Conservation (phyloP, 1,139 yeast species). For the Blastobotrys arbuscula region DNA sequence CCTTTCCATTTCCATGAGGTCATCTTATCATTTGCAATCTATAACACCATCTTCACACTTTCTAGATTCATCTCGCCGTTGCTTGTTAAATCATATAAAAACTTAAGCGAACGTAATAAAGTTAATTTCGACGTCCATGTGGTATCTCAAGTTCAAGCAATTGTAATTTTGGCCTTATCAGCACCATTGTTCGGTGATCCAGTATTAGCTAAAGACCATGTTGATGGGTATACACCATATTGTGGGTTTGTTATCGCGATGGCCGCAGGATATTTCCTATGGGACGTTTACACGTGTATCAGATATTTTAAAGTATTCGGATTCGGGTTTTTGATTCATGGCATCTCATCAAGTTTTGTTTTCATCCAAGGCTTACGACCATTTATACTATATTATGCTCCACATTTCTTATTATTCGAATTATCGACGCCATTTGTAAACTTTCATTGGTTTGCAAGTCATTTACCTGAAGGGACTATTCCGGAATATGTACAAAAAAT, state of each 20-base stretch:
- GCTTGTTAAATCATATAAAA: constrained; percentile 46
- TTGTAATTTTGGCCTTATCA: constrained; percentile 49
- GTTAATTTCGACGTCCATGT: constrained; percentile 83
- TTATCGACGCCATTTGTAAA: constrained; percentile 90
- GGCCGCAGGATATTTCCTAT: constrained; percentile 83
- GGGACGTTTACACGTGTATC: constrained; percentile 75
- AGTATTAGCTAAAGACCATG: constrained; percentile 41
- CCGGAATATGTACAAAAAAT: constrained; percentile 48
- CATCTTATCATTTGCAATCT: constrained; percentile 41
- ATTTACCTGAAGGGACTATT: constrained; percentile 54
- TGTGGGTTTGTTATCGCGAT: constrained; percentile 64
- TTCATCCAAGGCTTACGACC: constrained; percentile 62
- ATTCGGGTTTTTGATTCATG: constrained; percentile 78
- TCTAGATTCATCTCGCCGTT: constrained; percentile 44
- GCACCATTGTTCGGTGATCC: constrained; percentile 60
- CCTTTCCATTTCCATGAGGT: constrained; percentile 50
- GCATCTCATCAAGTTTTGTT: constrained; percentile 72
- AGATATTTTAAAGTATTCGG: constrained; percentile 65
- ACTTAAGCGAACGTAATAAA: constrained; percentile 43
- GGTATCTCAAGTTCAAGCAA: constrained; percentile 80
- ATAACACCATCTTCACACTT: constrained; percentile 41
- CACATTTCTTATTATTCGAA: constrained; percentile 81
- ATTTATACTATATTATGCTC: constrained; percentile 77
- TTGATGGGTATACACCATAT: constrained; percentile 70
- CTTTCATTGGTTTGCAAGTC: constrained; percentile 82